Conservation (phyloP, 2,329 filamentous ascomycete species). For the Dothideomycetidae sp. region DNA sequence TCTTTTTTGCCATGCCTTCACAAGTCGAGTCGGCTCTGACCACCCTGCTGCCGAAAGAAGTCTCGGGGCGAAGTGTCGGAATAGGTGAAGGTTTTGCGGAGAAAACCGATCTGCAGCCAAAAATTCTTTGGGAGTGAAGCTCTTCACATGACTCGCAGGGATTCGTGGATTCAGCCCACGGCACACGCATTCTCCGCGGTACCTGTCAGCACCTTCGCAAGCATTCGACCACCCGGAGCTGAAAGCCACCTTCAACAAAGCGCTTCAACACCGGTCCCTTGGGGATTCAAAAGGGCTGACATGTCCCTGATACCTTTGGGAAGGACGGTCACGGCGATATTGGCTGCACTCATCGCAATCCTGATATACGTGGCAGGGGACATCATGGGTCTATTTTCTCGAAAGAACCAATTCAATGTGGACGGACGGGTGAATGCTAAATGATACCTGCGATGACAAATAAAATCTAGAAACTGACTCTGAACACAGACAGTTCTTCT, state of each 20-base stretch:
- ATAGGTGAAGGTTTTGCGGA: background rate
- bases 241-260: too few relatives aligned
- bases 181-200: too few relatives aligned
- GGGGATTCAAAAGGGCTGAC: background rate
- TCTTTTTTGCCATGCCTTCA: constrained; percentile 15
- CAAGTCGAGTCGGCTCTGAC: too few relatives aligned
- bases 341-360: constrained; percentile 14
- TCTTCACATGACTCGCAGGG: constrained; percentile 8
- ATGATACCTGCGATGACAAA: constrained; percentile 9
- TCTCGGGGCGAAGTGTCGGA: too few relatives aligned
- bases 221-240: too few relatives aligned
- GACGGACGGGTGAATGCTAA: constrained; percentile 59
- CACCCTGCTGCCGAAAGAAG: too few relatives aligned
- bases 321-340: background rate
- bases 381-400: constrained; percentile 53
- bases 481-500: constrained; percentile 61
- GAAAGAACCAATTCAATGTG: constrained; percentile 67
- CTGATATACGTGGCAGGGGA: constrained; percentile 26
- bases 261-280: too few relatives aligned
- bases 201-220: constrained; percentile 1
- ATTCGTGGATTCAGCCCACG: too few relatives aligned
- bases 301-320: constrained; percentile 5
- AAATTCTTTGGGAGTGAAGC: constrained; percentile 4
- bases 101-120: constrained; percentile 2
- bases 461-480: background rate